Base-by-base conservation (phyloP, 2,329 filamentous ascomycete species). In the Verticillium isaacii region DNA sequence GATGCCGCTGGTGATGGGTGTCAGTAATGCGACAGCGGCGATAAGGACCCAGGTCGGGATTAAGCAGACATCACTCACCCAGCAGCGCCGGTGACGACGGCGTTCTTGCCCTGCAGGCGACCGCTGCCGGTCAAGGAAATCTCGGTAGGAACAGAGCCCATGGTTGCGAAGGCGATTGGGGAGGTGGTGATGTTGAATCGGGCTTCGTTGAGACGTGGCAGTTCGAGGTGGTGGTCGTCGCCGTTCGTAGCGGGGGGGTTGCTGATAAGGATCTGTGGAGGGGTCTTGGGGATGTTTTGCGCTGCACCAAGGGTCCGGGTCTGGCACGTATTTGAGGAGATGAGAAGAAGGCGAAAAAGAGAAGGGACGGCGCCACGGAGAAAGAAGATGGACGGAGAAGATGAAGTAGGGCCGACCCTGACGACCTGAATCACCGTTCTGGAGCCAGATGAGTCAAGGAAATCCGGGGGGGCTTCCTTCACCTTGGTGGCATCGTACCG, bases 11-110 rank as follows among this genome's bases (percentile, higher is more conserved):
- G 25, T 19, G 19, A 52, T 52, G 11, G 19, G 19, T 25, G 45
- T 52, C 39, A 25, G 25, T 23, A 52, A 52, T 25, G n/a, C 19
- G 45, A 23, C 9, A 12, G 45, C 45, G 19, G 45, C 45, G 45
- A 52, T 52, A 52, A 52, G 45, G 23, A n/a, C n/a, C 37, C 3
- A 19, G 59, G 39, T 59, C 29, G 4, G 41, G 61, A 56, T 59
- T 59, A 62, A 59, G 57, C 57, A 32, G 23, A 37, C 39, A 57
- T 17, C n/a, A 79, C 87, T 77, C 84, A 96, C 92, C 92, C 91
- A 70, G 88, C 92, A 67, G 90, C 92, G 72, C 92, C 92, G 60
- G 92, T 96, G 77, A 96, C 85, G 73, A 96, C 74, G 73, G 84
- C 82, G 72, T 86, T 87, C 76, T 87, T 87, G 74, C 84, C 84